Evolutionary conservation across 202 grass and related monocot genomes (phyloP), one percentile per base, ranked within the genome.

Genomic region (Panicum virgatum): DNA sequence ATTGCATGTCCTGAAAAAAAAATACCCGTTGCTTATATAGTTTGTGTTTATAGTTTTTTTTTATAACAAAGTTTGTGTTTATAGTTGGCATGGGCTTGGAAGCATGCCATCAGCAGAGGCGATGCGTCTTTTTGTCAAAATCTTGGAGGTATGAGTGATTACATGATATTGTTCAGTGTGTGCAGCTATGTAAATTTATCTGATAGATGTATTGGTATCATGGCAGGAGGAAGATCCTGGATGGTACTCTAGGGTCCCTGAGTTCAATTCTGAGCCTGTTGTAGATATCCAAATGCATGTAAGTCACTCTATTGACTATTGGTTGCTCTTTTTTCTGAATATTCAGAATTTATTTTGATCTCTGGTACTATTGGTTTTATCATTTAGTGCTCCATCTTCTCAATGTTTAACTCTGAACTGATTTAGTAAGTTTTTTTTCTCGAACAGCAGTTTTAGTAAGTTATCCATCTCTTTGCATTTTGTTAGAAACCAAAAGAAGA

Each of bases 81-180:
- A 75, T 74, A 99, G 97, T 83, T 99, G 97, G 97, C 87, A 99
- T 89, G 91, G 94, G 45, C 93, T 99, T 68, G 97, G 93, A 80
- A 93, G 86, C 72, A 93, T 99, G 87, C 85, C 91, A n/a, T 86
- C 91, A 44, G 75, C 93, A 1, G 97, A 99, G 89, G 97, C 97
- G 27, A 99, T 99, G 93, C 93, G 93, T 38, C 87, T 97, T 74
- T 99, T 99, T 74, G 97, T 99, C 75, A 99, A 99, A 90, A 92
- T 99, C 73, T 84, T 99, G 75, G 97, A 96, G 97, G 97, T 99
- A 92, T 72, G 58, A 73, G 12, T 5, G 27, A 74, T 72, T 52
- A 52, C 47, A 34, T 80, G 37, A 19, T 72, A 67, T 75, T 86
- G 34, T 69, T 81, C 61, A n/a, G 3, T 53, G 42, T 81, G 43